Conservation (phyloP, 148 eudicot genomes). For the Polygonum aviculare region DNA sequence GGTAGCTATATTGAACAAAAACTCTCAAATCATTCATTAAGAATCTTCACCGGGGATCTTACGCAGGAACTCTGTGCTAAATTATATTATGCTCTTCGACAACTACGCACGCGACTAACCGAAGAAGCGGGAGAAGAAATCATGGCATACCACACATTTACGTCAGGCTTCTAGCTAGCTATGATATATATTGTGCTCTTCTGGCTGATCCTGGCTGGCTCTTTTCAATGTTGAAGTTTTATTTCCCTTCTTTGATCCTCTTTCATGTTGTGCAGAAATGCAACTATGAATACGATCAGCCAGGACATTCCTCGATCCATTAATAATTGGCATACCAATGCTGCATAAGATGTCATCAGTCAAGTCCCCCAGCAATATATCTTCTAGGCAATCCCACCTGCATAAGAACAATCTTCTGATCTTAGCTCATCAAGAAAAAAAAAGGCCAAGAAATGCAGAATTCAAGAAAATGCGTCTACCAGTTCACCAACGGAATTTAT, state of each 20-base stretch:
- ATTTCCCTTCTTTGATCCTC: too few relatives aligned
- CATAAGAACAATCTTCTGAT: slow-evolving; percentile 15
- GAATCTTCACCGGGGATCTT: neutral
- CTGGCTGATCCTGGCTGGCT: too few relatives aligned
- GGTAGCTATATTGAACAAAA: neutral
- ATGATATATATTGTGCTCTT: too few relatives aligned
- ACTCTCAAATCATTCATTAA: neutral
- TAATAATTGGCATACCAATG: slow-evolving; percentile 90
- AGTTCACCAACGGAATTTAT: neutral
- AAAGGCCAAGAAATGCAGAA: neutral
- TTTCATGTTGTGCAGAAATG: too few relatives aligned
- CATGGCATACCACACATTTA: slow-evolving; percentile 62
- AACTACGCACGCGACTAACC: slow-evolving; percentile 42
- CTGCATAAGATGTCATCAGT: slow-evolving; percentile 85
- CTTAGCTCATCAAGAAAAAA: neutral
- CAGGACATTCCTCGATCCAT: too few relatives aligned
- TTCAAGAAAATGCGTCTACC: neutral
- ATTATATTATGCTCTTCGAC: slow-evolving; percentile 43
- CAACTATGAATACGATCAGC: too few relatives aligned
- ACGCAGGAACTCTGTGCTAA: slow-evolving; percentile 51
- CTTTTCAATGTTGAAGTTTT: too few relatives aligned
- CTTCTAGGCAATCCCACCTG: slow-evolving; percentile 95
- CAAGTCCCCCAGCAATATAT: slow-evolving; percentile 69
- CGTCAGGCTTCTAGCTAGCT: slow-evolving; percentile 43
- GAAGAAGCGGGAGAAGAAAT: slow-evolving; percentile 49